Evolutionary conservation across 148 eudicot genomes (phyloP), one percentile per base, ranked within the genome.

Genomic region (Selenicereus undatus): DNA sequence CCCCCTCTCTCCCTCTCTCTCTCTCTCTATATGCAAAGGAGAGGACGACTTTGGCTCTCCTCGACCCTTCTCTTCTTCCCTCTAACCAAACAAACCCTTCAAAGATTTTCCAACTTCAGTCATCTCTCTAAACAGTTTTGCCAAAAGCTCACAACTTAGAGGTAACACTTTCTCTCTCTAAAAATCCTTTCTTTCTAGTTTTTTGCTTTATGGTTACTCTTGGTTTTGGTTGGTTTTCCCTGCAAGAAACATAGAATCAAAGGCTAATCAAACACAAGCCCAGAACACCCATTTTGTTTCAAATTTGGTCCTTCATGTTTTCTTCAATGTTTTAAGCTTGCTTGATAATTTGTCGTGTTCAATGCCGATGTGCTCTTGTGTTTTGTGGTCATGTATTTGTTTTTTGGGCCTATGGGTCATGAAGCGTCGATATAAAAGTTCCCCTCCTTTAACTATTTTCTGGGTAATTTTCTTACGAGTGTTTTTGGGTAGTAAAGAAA

Each of bases 41-140:
- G 79, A 81, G 79, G 83, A 81, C 68, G 83, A 81, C 83, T 81
- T 81, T 76, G 83, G 83, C 83, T 75, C 62, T 66, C 75, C 71
- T 27, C 71, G 60, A 24, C 35, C 60, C 60, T 48, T 50, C 54
- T 74, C 52, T 50, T 70, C 74, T n/a, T 43, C 76, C 82, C 66
- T 74, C 73, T 74, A 80, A 80, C n/a, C 27, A 78, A 24, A 16
- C 27, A 78, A 24, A 18, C 27, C 71, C 72, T 32, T 9, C 42
- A 64, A 64, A 56, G n/a, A 24, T 66, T 8, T 26, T 66, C 30
- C 71, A 56, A 56, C 62, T 56, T 56, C 62, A 56, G 18, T 56
- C 62, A 56, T 66, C 71, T 27, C 71, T 66, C 71, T 66, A 12
- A 66, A 66, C 35, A 66, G 71, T 66, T 66, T 66, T 66, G 71